Base-by-base conservation (phyloP, 2,329 filamentous ascomycete species). In the Pseudogymnoascus sp. region DNA sequence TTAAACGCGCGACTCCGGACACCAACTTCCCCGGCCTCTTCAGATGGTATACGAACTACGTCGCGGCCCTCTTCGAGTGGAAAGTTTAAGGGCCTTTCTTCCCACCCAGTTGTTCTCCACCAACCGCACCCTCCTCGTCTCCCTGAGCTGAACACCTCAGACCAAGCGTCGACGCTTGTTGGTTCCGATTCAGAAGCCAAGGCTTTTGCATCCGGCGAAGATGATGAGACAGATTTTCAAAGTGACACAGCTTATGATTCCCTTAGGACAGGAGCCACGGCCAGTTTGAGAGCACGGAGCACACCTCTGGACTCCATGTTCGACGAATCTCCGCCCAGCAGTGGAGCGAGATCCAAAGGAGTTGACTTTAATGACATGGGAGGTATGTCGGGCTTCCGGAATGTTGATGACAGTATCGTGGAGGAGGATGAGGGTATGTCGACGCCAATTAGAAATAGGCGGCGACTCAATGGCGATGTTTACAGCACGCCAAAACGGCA, bases 231-330 rank as follows among this genome's bases (percentile, higher is more conserved):
- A n/a, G 88, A 91, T 71, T 84, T 87, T 69, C 87, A 85, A 74
- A 91, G 88, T 71, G 89, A 92, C 68, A 89, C 85, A 15, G 79
- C 88, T 61, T 92, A 85, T 73, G 89, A 92, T 75, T 92, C 89
- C 31, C 75, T 91, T 66, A 85, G 87, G 60, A 92, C 89, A 13
- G 79, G 82, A 63, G 86, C 82, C 39, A 90, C 88, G 8, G 81
- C 82, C 64, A 87, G 85, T 64, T 79, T 82, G 60, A 83, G 85
- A 63, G 83, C 84, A 35, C 81, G 85, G 54, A 85, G 90, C 70
- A 88, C 87, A 29, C 87, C 88, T 13, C 77, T 92, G 58, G 88
- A 92, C 69, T 89, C 85, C 24, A 89, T 92, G 78, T 92, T 92
- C 72, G 88, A 92, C 73, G 89, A 92, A 68, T 90, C 88, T 11